Percentiles rank a stretch among this genome's conserved stretches.
phyloP scores from a whole-genome alignment of 225 moss, liverwort and hornwort genomes.

The Neckera pumila region DNA sequence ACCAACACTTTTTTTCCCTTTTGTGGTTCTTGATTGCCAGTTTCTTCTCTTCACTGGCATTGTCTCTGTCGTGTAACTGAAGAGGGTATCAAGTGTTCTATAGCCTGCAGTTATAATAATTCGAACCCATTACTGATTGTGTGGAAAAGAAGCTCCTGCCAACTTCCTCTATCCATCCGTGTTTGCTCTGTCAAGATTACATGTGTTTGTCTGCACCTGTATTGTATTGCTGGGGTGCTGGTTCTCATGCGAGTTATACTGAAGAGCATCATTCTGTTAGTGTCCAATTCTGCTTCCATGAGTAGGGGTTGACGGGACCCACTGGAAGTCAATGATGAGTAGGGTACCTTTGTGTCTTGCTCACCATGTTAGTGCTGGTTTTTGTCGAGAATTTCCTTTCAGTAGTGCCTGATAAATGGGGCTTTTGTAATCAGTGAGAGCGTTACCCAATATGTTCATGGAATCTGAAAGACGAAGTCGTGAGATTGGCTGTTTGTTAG shows the following conservation, averaged over 20 bases:
- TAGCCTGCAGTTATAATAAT: not conserved
- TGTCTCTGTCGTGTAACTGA: not conserved
- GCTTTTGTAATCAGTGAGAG: conserved; percentile 21
- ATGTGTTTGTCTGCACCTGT: not conserved
- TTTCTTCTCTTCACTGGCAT: not conserved
- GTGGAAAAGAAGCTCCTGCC: not conserved
- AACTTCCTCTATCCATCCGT: not conserved
- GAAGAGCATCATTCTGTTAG: not conserved
- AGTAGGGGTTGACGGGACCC: not conserved
- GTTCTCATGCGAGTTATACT: not conserved
- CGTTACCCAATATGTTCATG: not conserved
- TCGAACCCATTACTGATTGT: not conserved
- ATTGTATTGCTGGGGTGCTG: not conserved
- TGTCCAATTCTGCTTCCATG: not conserved
- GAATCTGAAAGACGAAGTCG: not conserved
- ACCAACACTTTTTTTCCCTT: not conserved
- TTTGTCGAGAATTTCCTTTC: not conserved
- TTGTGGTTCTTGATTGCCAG: not conserved
- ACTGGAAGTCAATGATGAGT: conserved; percentile 12
- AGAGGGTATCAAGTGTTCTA: not conserved
- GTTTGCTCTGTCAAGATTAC: not conserved
- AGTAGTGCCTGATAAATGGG: not conserved
- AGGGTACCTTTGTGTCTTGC: not conserved
- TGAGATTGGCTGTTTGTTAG: not conserved
- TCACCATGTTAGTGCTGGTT: not conserved